These are phyloP conservation scores for Colletotrichum cereale DNA, from an alignment of 2,329 filamentous ascomycete genomes.

Conservation along the genomic window DNA sequence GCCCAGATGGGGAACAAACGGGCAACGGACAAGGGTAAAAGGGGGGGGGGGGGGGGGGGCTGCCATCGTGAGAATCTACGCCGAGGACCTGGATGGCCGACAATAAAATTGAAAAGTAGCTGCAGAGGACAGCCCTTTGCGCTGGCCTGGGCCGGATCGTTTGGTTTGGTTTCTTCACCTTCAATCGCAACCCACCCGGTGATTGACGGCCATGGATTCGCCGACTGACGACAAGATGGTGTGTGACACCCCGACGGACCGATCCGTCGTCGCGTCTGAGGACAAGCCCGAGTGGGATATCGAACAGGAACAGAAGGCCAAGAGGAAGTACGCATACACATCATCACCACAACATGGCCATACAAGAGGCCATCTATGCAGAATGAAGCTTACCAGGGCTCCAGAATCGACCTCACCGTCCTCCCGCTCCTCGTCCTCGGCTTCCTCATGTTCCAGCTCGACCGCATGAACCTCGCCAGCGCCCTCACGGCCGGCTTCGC, in stretches of 20 bases:
- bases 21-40: neutral
- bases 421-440: conserved; percentile 63
- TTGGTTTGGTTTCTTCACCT: neutral
- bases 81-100: conserved; percentile 31
- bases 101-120: neutral
- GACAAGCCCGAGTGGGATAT: conserved; percentile 38
- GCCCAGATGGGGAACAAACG: conserved; percentile 1
- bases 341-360: neutral
- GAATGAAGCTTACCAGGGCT: neutral
- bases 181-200: neutral
- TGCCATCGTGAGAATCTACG: neutral
- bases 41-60: neutral
- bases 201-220: conserved; percentile 16
- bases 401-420: conserved; percentile 60
- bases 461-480: conserved; percentile 65
- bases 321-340: conserved; percentile 38
- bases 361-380: no score
- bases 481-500: conserved; percentile 63
- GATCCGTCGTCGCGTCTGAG: conserved; percentile 18
- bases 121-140: neutral
- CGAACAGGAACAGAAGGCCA: conserved; percentile 40
- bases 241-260: conserved; percentile 37
- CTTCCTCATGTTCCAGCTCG: conserved; percentile 64
- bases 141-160: no score
- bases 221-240: conserved; percentile 16